Conservation (phyloP, 306 rosid species). For the Trifolium repens region DNA sequence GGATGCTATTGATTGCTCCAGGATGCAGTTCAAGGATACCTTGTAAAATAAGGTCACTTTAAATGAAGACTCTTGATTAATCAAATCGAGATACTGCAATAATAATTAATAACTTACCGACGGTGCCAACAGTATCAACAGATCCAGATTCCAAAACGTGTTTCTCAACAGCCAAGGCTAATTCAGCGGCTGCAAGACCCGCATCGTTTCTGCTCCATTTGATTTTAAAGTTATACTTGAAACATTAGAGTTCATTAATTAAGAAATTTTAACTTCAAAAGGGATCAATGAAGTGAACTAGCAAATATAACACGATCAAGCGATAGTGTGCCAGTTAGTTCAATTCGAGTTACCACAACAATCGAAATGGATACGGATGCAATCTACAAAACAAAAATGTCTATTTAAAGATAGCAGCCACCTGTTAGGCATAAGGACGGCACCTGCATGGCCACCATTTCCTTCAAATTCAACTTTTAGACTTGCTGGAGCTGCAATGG, state of each 20-base stretch:
- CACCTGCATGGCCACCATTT: conserved; percentile 96
- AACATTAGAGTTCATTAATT: conserved; percentile 17
- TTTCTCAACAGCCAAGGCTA: conserved; percentile 84
- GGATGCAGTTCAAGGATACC: conserved; percentile 92
- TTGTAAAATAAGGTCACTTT: conserved; percentile 43
- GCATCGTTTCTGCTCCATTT: conserved; percentile 80
- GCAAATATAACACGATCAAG: conserved; percentile 19
- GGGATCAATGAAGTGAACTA: conserved; percentile 13
- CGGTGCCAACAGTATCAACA: conserved; percentile 91
- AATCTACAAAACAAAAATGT: conserved; percentile 1
- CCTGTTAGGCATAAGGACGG: conserved; percentile 95
- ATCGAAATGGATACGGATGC: conserved; percentile 22
- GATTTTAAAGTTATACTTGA: conserved; percentile 34
- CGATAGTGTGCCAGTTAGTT: conserved; percentile 31
- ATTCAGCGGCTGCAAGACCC: conserved; percentile 95
- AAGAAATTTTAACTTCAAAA: conserved; percentile 32
- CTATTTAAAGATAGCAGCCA: conserved; percentile 39
- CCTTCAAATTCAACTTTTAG: conserved; percentile 90
- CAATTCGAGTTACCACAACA: conserved; percentile 29
- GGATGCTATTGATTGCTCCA: conserved; percentile 97
- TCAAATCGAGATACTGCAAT: neutral
- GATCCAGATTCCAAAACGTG: conserved; percentile 93
- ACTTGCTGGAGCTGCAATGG: conserved; percentile 97
- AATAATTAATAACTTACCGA: conserved; percentile 62
- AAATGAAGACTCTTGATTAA: conserved; percentile 6